Evolutionary conservation across 768 basidiomycete species (phyloP), one percentile per base, ranked within the genome.

Genomic region (Clitopilus hobsonii): DNA sequence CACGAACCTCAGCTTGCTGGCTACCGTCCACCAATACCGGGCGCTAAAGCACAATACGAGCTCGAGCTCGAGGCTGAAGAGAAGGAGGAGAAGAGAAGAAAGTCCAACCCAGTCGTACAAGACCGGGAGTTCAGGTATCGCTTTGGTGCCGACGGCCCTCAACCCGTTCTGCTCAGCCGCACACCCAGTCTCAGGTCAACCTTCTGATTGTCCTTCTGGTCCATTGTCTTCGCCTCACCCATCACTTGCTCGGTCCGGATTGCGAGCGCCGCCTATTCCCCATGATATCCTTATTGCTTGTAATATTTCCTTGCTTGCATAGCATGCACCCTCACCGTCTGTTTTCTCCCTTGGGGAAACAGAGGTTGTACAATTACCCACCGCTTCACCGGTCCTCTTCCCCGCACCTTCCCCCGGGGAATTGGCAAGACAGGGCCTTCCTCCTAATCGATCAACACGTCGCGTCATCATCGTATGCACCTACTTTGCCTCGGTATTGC

Each of bases 51-150:
- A 0, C 77, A 74, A 3, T 90, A 77, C 56, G 87, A 90, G 65
- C 67, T 88, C 20, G 81, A 86, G 61, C 80, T 89, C 71, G 89
- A 90, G 65, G 76, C 75, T 23, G 79, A 85, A 64, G 86, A 87
- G 66, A 72, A 70, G 49, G 80, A 81, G 60, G 77, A 77, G 38
- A 73, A 74, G 16, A 60, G 66, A 56, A 71, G 80, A 4, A 74
- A 71, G 49, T 66, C 69, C 60, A 90, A 90, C 59, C 89, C 88
- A 11, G 74, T 91, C 59, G 74, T 89, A 50, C 72, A 72, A 59
- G 81, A 89, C 60, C 84, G 84, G 60, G 76, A 51, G 14, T 28
- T 13, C 28, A 22, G 56, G 22, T 26, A 6, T 48, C 29, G 22
- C 53, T 28, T 49, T 26, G 13, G 41, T 45, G 36, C 38, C 47